Evolutionary conservation across 139 green algal genomes (phyloP).

Genomic region (Nannochloris sp.): DNA sequence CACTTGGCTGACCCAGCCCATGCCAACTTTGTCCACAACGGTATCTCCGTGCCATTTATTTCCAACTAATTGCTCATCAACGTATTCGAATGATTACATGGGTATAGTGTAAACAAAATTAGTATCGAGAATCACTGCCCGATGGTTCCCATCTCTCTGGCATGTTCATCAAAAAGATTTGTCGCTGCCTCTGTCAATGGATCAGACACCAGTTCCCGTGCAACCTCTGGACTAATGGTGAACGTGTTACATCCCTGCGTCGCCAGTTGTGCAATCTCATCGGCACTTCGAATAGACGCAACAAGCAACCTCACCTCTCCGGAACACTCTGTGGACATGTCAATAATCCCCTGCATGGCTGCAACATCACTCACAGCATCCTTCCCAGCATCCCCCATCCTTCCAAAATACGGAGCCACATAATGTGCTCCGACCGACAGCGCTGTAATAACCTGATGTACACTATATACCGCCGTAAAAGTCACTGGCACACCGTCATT

Average conservation of each 20-base stretch:
- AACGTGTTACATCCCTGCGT: constrained; percentile 70
- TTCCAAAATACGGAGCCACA: constrained; percentile 67
- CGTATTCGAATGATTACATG: too few species aligned
- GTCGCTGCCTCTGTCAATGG: constrained; percentile 32
- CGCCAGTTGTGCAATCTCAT: constrained; percentile 47
- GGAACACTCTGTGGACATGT: not conserved
- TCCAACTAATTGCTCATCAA: not conserved
- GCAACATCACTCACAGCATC: constrained; percentile 22
- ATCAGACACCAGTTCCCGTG: constrained; percentile 34
- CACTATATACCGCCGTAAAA: constrained; percentile 53
- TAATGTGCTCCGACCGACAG: constrained; percentile 62
- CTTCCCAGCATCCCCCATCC: constrained; percentile 59
- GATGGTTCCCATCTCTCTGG: constrained; percentile 22
- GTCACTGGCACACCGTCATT: constrained; percentile 44
- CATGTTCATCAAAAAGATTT: constrained; percentile 26
- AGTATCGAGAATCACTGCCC: not conserved
- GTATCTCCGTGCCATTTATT: constrained; percentile 19
- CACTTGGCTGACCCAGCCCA: constrained; percentile 22
- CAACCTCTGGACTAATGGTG: constrained; percentile 58
- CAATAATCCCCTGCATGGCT: constrained; percentile 56
- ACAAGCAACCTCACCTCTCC: constrained; percentile 58
- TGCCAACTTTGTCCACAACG: constrained; percentile 20
- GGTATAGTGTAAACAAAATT: constrained; percentile 5
- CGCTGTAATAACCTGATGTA: constrained; percentile 49
- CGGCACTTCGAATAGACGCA: constrained; percentile 42